Evolutionary conservation across 2,329 filamentous ascomycete genomes (phyloP).

Genomic region (Calonectria montana): DNA sequence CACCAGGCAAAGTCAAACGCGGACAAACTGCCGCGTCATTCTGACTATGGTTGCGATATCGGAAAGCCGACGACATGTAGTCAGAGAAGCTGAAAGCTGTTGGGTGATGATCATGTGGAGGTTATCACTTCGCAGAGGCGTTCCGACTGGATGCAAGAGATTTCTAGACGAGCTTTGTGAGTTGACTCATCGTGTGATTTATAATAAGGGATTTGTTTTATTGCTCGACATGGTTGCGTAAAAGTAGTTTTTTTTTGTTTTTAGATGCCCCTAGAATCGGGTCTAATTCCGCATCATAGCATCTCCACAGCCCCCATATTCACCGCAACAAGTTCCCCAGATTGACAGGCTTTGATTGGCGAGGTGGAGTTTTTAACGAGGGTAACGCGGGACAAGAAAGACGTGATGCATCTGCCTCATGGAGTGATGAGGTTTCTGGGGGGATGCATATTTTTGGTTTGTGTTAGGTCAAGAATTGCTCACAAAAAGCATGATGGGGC

Average conservation of each 20-base stretch:
- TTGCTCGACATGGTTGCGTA: neutral
- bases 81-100: neutral
- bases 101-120: neutral
- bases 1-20: neutral
- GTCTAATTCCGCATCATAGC: neutral
- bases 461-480: neutral
- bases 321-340: slow-evolving; percentile 3
- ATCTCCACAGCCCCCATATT: neutral
- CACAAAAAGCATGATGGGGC: neutral
- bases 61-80: neutral
- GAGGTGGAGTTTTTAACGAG: neutral
- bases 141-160: neutral
- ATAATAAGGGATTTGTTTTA: neutral
- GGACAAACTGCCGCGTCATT: neutral
- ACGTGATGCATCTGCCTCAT: neutral
- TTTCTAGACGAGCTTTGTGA: neutral
- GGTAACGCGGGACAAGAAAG: neutral
- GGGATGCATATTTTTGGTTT: neutral
- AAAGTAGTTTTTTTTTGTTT: neutral
- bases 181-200: neutral
- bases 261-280: neutral
- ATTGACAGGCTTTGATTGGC: neutral
- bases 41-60: neutral
- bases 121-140: neutral
- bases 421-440: neutral